These are phyloP conservation scores for Oryza nivara DNA, from an alignment of 176 grass and related monocot genomes.

Conservation along the genomic window DNA sequence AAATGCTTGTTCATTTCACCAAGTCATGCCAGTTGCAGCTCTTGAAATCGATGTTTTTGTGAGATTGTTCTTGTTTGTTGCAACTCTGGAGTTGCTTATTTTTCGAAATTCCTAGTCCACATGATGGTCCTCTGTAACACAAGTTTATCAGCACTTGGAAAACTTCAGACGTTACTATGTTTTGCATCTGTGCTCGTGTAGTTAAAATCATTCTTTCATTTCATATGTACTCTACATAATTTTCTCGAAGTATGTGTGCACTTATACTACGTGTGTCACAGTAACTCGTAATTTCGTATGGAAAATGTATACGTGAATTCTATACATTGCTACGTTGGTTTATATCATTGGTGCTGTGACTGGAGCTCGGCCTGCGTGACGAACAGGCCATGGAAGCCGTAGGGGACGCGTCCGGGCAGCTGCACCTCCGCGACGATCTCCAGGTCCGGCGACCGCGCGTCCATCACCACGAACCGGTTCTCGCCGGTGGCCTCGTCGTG, in stretches of 20 bases:
- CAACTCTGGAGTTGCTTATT: not conserved
- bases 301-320: not conserved
- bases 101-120: not conserved
- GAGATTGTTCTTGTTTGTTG: not conserved
- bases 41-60: not conserved
- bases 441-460: constrained; percentile 63
- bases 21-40: not conserved
- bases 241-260: not conserved
- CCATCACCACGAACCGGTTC: constrained; percentile 81
- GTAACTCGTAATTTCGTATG: not conserved
- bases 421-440: constrained; percentile 80
- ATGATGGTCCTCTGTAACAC: not conserved
- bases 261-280: not conserved
- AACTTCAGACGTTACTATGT: not conserved
- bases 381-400: constrained; percentile 91
- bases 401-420: constrained; percentile 73
- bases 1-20: not conserved
- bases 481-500: constrained; percentile 69
- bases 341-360: constrained; percentile 56
- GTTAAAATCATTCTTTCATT: not conserved
- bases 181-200: not conserved
- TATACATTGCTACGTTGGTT: not conserved
- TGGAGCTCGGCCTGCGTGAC: constrained; percentile 63
- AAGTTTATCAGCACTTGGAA: not conserved
- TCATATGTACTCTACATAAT: not conserved